Percentiles rank a stretch among this genome's conserved stretches.
Conservation (phyloP, 768 basidiomycete genomes). For the Steccherinum ochraceum region DNA sequence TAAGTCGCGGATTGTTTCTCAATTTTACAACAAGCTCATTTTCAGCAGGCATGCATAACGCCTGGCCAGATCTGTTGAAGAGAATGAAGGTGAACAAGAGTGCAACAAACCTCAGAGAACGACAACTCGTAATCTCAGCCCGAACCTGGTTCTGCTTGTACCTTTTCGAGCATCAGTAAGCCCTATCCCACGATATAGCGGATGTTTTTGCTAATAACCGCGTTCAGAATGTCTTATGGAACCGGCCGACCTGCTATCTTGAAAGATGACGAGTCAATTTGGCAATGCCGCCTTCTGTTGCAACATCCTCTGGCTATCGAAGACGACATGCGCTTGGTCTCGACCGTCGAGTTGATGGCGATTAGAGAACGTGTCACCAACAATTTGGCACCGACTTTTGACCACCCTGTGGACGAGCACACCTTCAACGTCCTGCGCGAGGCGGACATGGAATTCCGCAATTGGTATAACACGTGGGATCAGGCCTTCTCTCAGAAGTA, state of each 20-base stretch:
- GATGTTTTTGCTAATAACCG: constrained; percentile 10
- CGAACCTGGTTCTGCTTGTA: constrained; percentile 93
- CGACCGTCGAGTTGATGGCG: constrained; percentile 89
- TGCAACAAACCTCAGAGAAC: constrained; percentile 55
- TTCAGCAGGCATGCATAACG: constrained; percentile 82
- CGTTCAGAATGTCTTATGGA: constrained; percentile 82
- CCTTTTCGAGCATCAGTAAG: constrained; percentile 91
- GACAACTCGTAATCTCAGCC: constrained; percentile 72
- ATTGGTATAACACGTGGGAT: constrained; percentile 82
- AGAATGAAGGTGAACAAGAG: constrained; percentile 69
- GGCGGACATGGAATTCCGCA: constrained; percentile 72
- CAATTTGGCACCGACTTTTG: constrained; percentile 64
- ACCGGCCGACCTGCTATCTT: constrained; percentile 91
- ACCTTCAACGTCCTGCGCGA: constrained; percentile 67
- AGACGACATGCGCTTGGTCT: constrained; percentile 92
- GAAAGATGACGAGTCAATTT: constrained; percentile 89
- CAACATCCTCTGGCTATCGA: constrained; percentile 86
- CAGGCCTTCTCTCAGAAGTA: constrained; percentile 75
- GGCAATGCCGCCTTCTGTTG: constrained; percentile 70
- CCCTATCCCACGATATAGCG: neutral
- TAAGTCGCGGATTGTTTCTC: no score
- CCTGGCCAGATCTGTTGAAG: constrained; percentile 77
- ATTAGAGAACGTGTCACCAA: constrained; percentile 85
- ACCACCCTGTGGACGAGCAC: constrained; percentile 66
- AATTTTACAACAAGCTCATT: no score